Evolutionary conservation across 2,329 filamentous ascomycete species (phyloP).

Genomic region (Parafenestella ontariensis): DNA sequence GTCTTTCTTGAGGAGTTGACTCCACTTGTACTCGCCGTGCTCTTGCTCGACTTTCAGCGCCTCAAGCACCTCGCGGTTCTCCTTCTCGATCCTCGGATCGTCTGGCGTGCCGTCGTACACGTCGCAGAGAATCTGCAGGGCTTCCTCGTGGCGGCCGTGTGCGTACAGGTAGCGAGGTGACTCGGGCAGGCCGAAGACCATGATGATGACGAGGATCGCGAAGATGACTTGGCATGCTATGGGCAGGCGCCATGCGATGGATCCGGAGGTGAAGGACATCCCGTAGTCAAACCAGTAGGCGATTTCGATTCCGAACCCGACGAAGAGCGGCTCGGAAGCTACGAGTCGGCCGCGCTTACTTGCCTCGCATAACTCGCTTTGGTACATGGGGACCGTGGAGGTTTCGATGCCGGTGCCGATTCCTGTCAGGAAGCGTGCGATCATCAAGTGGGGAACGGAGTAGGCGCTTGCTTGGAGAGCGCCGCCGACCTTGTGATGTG

Average conservation of each 20-base stretch:
- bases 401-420: constrained; percentile 63
- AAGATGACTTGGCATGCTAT: constrained; percentile 57
- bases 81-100: constrained; percentile 60
- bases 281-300: constrained; percentile 54
- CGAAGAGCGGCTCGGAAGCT: constrained; percentile 61
- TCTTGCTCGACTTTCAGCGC: constrained; percentile 46
- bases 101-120: constrained; percentile 57
- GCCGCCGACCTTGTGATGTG: constrained; percentile 40
- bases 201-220: constrained; percentile 50
- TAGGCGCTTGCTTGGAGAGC: constrained; percentile 47
- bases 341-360: constrained; percentile 66
- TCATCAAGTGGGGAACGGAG: constrained; percentile 54
- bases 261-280: constrained; percentile 51
- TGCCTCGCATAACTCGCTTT: constrained; percentile 60
- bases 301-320: constrained; percentile 55
- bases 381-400: constrained; percentile 61
- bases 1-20: constrained; percentile 49
- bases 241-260: constrained; percentile 56
- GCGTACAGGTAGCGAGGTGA: constrained; percentile 37
- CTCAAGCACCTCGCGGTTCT: constrained; percentile 54
- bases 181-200: constrained; percentile 49
- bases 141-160: constrained; percentile 54
- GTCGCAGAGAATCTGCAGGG: constrained; percentile 57
- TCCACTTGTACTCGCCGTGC: constrained; percentile 50
- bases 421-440: constrained; percentile 60